These are phyloP conservation scores for Chloromonas sp. DNA, from an alignment of 163 green algal genomes.

Conservation along the genomic window DNA sequence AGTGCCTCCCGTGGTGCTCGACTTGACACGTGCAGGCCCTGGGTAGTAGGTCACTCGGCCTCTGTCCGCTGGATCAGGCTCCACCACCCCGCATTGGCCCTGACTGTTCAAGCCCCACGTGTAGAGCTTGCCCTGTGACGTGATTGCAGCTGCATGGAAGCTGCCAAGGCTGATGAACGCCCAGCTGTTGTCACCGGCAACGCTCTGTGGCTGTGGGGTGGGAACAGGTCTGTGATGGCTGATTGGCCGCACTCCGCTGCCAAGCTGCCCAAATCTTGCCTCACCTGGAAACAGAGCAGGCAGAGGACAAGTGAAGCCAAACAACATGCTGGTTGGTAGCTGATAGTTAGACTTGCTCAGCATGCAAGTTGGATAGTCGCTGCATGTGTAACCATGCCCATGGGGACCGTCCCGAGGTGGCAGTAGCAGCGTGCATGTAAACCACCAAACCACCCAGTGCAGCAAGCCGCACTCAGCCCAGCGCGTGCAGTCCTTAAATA, in stretches of 20 bases:
- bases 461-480: too few species aligned
- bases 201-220: neutral
- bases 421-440: too few species aligned
- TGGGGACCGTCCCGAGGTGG: too few species aligned
- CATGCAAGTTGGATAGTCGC: too few species aligned
- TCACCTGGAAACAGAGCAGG: too few species aligned
- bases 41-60: neutral
- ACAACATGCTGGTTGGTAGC: too few species aligned
- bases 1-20: neutral
- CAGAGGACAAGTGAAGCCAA: too few species aligned
- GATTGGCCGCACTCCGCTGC: neutral
- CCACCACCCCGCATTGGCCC: slow-evolving; percentile 55
- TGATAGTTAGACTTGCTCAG: too few species aligned
- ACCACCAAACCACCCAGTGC: too few species aligned
- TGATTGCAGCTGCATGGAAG: slow-evolving; percentile 61
- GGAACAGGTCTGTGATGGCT: neutral
- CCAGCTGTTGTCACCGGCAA: slow-evolving; percentile 44
- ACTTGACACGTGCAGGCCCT: neutral
- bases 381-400: too few species aligned
- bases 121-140: slow-evolving; percentile 62
- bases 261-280: neutral
- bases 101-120: slow-evolving; percentile 74
- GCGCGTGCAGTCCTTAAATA: too few species aligned
- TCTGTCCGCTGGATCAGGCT: neutral
- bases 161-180: slow-evolving; percentile 61